Evolutionary conservation across 257 asterid genomes (phyloP), one percentile per base, ranked within the genome.

Genomic region (Fraxinus americana): DNA sequence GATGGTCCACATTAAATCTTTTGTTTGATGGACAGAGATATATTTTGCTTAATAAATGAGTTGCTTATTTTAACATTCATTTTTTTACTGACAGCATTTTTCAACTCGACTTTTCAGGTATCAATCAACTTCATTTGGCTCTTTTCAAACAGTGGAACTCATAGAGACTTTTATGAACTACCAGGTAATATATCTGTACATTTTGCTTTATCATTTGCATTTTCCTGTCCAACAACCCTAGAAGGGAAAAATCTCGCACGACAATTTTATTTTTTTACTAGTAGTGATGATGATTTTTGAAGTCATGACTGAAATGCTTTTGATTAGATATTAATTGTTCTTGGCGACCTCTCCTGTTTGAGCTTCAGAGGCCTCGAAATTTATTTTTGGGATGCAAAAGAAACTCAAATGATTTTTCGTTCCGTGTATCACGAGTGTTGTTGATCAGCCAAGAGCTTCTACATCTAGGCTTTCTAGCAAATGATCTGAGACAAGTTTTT

Each of bases 121-220:
- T 80, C 99, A 95, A 67, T 92, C 99, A 52, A 91, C 99, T 63
- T 82, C 93, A 78, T 91, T 91, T 79, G 99, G 99, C 76, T 93
- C 98, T 73, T 95, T 71, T 82, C 99, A 93, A 88, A 95, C 99
- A 0, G 97, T 87, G 72, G 99, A 95, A 78, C 82, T 95, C 83
- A 95, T 95, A 38, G 99, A 95, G 86, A 95, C 99, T 69, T 95
- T 95, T 86, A 93, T 95, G 99, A 95, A 95, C 83, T 95, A 95
- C 84, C 97, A 95, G 97, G 98, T 90, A 84, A 11, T 12, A 30
- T 30, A 12, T 75, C 30, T 77, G 12, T 43, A 29, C 69, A 41
- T 10, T 13, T 65, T 79, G 72, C 70, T 54, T 59, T 21, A n/a
- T 21, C 13, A 59, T 59, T 59, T 54, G 43, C 70, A 45, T 38